phyloP scores from a whole-genome alignment of 2,329 filamentous ascomycete species.

The Clarireedia sp. region DNA sequence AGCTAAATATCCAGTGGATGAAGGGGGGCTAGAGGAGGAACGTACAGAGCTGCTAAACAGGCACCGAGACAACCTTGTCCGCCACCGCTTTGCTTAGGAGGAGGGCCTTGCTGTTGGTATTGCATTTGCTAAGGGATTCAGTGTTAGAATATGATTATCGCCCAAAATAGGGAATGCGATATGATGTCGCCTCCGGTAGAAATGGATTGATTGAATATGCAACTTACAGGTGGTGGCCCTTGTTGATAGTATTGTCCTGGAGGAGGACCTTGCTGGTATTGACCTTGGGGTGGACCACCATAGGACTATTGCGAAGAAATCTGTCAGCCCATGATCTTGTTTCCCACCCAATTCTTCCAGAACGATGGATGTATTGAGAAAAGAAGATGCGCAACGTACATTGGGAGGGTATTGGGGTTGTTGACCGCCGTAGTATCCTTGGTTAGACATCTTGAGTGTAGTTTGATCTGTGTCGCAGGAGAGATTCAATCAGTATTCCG shows the following conservation, averaged over 20 bases:
- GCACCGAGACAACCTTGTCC: constrained; percentile 37
- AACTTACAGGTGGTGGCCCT: not conserved
- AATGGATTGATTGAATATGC: not conserved
- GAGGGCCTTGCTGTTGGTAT: constrained; percentile 34
- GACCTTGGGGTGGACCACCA: constrained; percentile 17
- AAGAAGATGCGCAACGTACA: constrained; percentile 14
- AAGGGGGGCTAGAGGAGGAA: not conserved
- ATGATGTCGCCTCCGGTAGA: not conserved
- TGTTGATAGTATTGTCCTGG: constrained; percentile 2
- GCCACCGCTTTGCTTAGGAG: constrained; percentile 30
- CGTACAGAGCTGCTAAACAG: constrained; percentile 36
- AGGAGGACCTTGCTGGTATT: constrained; percentile 15
- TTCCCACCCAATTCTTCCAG: too few species aligned
- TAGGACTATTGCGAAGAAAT: constrained; percentile 4
- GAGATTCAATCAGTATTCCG: not conserved
- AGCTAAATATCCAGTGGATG: not conserved
- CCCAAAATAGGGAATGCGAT: not conserved
- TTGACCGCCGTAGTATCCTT: constrained; percentile 33
- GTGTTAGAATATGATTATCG: constrained; percentile 15
- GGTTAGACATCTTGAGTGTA: constrained; percentile 13
- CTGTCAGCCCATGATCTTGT: too few species aligned
- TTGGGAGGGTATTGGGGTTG: constrained; percentile 20
- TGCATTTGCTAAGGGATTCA: constrained; percentile 34
- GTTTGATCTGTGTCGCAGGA: not conserved
- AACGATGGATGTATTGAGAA: not conserved